Conservation (phyloP, 345 rosid genomes). For the Hibiscus trionum region DNA sequence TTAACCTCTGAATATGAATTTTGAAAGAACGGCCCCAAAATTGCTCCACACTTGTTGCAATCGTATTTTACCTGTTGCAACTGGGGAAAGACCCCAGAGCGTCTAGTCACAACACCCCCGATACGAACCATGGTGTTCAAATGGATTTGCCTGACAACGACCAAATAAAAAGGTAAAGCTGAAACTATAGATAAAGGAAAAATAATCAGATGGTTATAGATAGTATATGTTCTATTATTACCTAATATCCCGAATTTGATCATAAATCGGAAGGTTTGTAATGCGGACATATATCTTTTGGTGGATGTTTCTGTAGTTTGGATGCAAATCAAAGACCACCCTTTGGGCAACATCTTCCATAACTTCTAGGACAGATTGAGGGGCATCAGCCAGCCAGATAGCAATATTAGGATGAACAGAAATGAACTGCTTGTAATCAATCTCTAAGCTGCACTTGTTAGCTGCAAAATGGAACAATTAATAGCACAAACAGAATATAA, state of each 20-base stretch:
- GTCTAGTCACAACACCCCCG: conserved; percentile 96
- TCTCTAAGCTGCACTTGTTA: conserved; percentile 83
- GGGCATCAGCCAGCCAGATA: conserved; percentile 98
- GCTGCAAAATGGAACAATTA: conserved; percentile 42
- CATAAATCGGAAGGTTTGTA: conserved; percentile 84
- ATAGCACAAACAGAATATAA: not conserved
- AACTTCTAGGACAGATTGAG: conserved; percentile 93
- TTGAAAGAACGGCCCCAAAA: conserved; percentile 92
- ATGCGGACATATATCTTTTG: conserved; percentile 83
- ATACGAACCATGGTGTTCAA: conserved; percentile 96
- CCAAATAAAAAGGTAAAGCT: conserved; percentile 9
- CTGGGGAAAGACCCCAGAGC: conserved; percentile 97
- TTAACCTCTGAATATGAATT: conserved; percentile 97
- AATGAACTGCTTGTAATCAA: conserved; percentile 86
- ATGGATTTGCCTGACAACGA: conserved; percentile 75
- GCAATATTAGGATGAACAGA: conserved; percentile 92
- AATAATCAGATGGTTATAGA: not conserved
- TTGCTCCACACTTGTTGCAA: conserved; percentile 88
- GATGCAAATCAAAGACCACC: conserved; percentile 80
- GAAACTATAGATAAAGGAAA: not conserved
- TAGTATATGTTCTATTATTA: conserved; percentile 11
- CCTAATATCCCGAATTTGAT: conserved; percentile 95
- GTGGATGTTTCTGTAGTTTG: conserved; percentile 81
- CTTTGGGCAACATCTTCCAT: conserved; percentile 84
- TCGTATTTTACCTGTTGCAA: conserved; percentile 97